Evolutionary conservation across 2,329 filamentous ascomycete species (phyloP), one percentile per base, ranked within the genome.

Genomic region (Hymenoscyphus fructigenus): DNA sequence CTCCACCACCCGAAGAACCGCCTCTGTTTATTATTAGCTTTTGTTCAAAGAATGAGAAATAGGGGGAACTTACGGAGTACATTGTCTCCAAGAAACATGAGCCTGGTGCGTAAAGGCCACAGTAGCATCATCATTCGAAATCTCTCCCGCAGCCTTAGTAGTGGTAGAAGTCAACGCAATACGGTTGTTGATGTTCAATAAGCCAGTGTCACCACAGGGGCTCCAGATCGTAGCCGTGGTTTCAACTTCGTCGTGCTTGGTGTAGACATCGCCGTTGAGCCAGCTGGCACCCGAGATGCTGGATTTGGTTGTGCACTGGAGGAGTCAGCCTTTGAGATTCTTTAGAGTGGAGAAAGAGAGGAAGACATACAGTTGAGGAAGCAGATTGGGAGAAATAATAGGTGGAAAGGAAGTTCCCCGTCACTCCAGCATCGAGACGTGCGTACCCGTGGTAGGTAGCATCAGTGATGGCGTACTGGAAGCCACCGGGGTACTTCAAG

Each of bases 341-440:
- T 28, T 15, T 55, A 9, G 20, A 12, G 34, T 4, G 14, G 20
- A 17, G n/a, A 17, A 26, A 26, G 44, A 28, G 61, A 15, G 50
- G 50, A 15, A 32, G 41, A 55, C 59, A 5, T 58, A 66, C 64
- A 20, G 68, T 70, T n/a, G 61, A n/a, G 14, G 67, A 57, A 20
- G 68, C 67, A 15, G 62, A 61, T 60, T 70, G 68, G 10, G 68
- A 70, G 59, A 70, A 70, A 61, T 65, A 70, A 59, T 70, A 70
- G 14, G 67, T 65, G n/a, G 67, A 68, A 6, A 70, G 55, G 61
- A 70, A 70, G 26, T 58, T 66, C 6, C 65, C 67, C 5, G 67
- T 70, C 3, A 70, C 68, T 3, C 65, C 65, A 9, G 67, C 15
- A 32, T 70, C 67, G 20, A 70, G 65, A 36, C 67, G 63, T 17